Base-by-base conservation (phyloP, 1,139 yeast genomes). In the Saccharomyces hybrid region DNA sequence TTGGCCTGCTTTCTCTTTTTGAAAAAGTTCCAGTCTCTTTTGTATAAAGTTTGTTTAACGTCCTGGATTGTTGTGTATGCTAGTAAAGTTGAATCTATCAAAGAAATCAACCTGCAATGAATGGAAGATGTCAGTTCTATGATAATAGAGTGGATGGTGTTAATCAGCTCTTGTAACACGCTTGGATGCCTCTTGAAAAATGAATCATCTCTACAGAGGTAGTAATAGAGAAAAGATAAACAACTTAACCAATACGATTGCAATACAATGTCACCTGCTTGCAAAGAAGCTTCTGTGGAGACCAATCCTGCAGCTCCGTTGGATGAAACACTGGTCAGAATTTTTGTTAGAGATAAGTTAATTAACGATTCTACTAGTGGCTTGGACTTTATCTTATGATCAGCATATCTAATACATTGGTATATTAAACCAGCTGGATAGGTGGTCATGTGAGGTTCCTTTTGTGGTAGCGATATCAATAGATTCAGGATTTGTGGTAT, bases 161-260 rank as follows among this genome's bases (percentile, higher is more conserved):
- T 78, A 19, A 83, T 73, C 38, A 86, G 55, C 57, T 84, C 88
- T 63, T 84, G 89, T 52, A 86, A 68, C 42, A 84, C 73, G 29
- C 71, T 67, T 1, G 90, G 88, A 60, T 82, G 79, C 49, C 71
- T 71, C 25, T 69, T 62, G 67, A 82, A 83, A 52, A 84, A 75
- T 0, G 75, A 75, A 7, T 76, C 79, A 61, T 80, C 84, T 58
- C 83, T 80, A 52, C 78, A 70, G 42, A 86, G 68, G 66, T 84
- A 86, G 64, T 82, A 86, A 64, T 83, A 86, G 54, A 86, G 69
- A 62, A 83, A 84, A 59, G 85, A 86, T 47, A 84, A 66, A 11
- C 82, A 82, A 3, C 89, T 79, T 46, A 86, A 75, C 91, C 93
- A 86, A 65, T 85, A 86, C 58, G 91, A 83, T 55, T 84, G 77